These are phyloP conservation scores for Lachancea meyersii DNA, from an alignment of 805 yeast genomes.

Conservation along the genomic window DNA sequence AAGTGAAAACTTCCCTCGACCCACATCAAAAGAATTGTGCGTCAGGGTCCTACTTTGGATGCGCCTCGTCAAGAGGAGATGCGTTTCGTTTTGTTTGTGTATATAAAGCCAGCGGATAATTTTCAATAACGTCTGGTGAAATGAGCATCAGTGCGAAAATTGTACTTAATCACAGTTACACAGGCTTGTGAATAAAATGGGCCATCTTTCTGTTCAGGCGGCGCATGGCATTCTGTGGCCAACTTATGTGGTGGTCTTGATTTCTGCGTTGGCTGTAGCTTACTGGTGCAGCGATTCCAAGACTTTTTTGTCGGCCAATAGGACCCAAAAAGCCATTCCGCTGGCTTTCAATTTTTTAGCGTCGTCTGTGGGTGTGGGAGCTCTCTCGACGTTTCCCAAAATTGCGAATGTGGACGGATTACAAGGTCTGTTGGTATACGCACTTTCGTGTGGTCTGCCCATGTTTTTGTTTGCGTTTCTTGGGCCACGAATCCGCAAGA, in stretches of 20 bases:
- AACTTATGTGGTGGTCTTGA: constrained; percentile 49
- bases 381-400: constrained; percentile 77
- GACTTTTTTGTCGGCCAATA: constrained; percentile 68
- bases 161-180: no score
- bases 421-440: constrained; percentile 80
- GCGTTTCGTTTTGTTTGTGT: neutral
- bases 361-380: constrained; percentile 90
- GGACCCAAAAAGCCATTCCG: constrained; percentile 74
- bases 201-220: constrained; percentile 44
- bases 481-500: constrained; percentile 73
- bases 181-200: no score
- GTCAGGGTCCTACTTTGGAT: neutral
- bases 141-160: no score
- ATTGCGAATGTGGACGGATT: constrained; percentile 82
- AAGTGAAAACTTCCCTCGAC: no score
- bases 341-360: constrained; percentile 86
- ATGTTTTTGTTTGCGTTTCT: constrained; percentile 73
- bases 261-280: constrained; percentile 55
- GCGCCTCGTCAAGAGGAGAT: neutral
- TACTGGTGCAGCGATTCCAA: constrained; percentile 46
- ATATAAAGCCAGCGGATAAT: neutral
- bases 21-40: neutral
- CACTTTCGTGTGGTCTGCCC: constrained; percentile 75
- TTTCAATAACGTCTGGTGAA: neutral
- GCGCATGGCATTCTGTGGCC: constrained; percentile 60